Percentiles rank a stretch among this genome's conserved stretches.
Conservation (phyloP, 1,284 basidiomycete species). For the Rhizopogon parksii region DNA sequence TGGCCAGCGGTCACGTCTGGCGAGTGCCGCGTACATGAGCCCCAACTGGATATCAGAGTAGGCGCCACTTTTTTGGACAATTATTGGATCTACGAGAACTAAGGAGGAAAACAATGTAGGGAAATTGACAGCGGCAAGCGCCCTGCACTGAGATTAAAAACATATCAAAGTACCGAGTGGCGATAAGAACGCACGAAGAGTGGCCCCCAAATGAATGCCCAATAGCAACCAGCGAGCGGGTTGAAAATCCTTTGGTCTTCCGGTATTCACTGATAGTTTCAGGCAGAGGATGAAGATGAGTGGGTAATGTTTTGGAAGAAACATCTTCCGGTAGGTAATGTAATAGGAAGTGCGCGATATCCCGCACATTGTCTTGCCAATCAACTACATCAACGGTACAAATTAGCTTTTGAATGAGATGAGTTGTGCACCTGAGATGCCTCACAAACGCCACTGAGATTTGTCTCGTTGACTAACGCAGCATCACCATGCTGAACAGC, state of each 20-base stretch:
- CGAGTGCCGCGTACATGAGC: constrained; percentile 44
- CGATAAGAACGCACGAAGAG: constrained; percentile 43
- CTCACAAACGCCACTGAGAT: constrained; percentile 51
- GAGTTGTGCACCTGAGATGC: neutral
- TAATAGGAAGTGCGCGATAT: constrained; percentile 65
- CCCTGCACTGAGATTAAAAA: constrained; percentile 28
- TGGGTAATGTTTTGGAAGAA: constrained; percentile 35
- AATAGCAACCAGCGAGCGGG: constrained; percentile 52
- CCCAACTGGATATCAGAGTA: constrained; percentile 9
- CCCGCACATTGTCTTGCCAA: constrained; percentile 65
- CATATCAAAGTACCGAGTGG: neutral
- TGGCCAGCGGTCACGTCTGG: constrained; percentile 58
- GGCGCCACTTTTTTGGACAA: constrained; percentile 31
- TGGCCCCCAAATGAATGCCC: constrained; percentile 84
- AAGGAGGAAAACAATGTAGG: constrained; percentile 70
- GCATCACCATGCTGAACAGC: constrained; percentile 74
- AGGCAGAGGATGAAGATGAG: constrained; percentile 43
- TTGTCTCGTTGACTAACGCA: constrained; percentile 53
- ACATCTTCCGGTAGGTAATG: constrained; percentile 47
- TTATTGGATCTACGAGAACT: constrained; percentile 71
- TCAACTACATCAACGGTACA: constrained; percentile 38
- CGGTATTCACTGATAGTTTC: constrained; percentile 35
- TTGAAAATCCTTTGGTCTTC: constrained; percentile 35
- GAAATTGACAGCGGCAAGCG: constrained; percentile 52
- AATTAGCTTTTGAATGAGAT: neutral